A percentile compares a stretch with the other conserved stretches of the same genome.
phyloP scores from a whole-genome alignment of 805 yeast species.

The Metschnikowia peoriensis region DNA sequence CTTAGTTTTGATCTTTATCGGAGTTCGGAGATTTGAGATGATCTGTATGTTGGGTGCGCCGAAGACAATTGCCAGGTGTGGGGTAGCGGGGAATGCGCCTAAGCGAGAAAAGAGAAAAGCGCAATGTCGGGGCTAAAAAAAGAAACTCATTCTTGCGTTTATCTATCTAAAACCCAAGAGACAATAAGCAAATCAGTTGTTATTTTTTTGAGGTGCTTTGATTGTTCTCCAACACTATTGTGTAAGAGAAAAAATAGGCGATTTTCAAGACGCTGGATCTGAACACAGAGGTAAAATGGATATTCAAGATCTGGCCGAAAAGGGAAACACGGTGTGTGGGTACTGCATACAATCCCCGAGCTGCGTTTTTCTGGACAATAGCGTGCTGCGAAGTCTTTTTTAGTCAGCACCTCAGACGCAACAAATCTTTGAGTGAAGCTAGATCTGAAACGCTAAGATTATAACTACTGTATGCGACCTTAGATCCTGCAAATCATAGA shows the following conservation, averaged over 20 bases:
- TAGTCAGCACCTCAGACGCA: too few relatives aligned
- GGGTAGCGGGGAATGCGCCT: slow-evolving; percentile 3
- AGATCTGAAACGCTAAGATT: too few relatives aligned
- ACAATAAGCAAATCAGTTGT: too few relatives aligned
- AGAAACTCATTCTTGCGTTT: too few relatives aligned
- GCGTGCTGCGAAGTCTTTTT: not conserved
- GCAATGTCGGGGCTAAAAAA: not conserved
- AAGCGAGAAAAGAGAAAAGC: slow-evolving; percentile 1
- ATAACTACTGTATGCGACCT: too few relatives aligned
- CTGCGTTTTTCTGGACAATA: not conserved
- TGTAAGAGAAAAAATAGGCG: not conserved
- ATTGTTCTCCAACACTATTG: not conserved
- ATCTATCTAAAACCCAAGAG: too few relatives aligned
- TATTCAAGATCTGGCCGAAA: not conserved
- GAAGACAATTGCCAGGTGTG: not conserved
- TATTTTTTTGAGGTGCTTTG: not conserved
- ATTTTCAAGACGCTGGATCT: not conserved
- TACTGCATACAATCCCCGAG: not conserved
- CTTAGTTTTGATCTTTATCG: not conserved
- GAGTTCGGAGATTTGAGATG: not conserved
- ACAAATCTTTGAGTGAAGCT: too few relatives aligned
- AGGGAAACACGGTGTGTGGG: not conserved
- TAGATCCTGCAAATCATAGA: too few relatives aligned
- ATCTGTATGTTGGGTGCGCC: not conserved
- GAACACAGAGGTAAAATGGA: not conserved